phyloP scores from a whole-genome alignment of 2,329 filamentous ascomycete genomes.

The Microascus cirrosus region DNA sequence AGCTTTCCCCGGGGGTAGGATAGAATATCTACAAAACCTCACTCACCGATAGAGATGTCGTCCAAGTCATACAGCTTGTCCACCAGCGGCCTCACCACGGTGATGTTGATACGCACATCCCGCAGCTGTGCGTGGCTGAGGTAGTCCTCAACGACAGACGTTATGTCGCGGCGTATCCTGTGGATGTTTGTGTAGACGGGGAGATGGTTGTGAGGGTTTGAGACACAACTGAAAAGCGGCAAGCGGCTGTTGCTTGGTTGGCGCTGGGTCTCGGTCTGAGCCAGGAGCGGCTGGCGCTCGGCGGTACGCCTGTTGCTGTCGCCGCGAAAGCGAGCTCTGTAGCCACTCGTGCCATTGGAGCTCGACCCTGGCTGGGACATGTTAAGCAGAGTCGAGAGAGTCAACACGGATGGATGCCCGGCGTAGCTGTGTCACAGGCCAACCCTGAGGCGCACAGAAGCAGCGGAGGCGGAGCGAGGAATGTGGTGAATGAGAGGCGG shows the following conservation, averaged over 20 bases:
- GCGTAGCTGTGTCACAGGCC: background rate
- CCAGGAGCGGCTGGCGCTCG: slow-evolving; percentile 2
- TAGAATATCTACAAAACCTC: background rate
- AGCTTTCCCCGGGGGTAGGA: background rate
- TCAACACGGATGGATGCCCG: background rate
- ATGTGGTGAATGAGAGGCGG: background rate
- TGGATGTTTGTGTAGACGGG: slow-evolving; percentile 73
- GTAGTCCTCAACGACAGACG: slow-evolving; percentile 36
- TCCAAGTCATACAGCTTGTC: slow-evolving; percentile 70
- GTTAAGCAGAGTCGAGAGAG: background rate
- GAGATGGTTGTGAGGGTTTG: slow-evolving; percentile 49
- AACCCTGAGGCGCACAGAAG: background rate
- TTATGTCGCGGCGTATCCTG: slow-evolving; percentile 53
- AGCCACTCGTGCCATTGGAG: background rate
- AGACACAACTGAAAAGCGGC: slow-evolving; percentile 38
- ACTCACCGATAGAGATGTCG: slow-evolving; percentile 64
- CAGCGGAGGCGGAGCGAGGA: background rate
- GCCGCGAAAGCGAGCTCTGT: background rate
- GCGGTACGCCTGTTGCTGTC: background rate
- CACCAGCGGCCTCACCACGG: slow-evolving; percentile 71
- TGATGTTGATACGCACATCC: slow-evolving; percentile 71
- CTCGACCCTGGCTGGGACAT: background rate
- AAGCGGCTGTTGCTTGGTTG: background rate
- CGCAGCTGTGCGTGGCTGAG: slow-evolving; percentile 44
- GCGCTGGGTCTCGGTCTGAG: background rate